phyloP scores from a whole-genome alignment of 768 basidiomycete species.

The Lentinula raphanica region DNA sequence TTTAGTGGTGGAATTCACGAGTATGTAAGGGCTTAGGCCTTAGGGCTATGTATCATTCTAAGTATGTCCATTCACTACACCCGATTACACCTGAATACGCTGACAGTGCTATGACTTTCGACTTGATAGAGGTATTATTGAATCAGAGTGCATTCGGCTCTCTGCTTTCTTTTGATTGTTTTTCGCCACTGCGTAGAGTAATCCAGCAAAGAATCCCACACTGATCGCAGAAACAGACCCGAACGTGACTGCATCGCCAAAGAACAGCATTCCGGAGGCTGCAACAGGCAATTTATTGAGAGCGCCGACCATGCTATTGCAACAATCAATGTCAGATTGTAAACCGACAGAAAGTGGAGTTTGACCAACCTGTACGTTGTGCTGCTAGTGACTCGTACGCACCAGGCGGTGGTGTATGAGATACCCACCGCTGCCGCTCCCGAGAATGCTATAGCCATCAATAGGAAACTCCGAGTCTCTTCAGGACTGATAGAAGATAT shows the following conservation, averaged over 20 bases:
- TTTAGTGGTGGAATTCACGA: background rate
- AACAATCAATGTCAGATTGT: conserved; percentile 4
- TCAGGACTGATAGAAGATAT: conserved; percentile 57
- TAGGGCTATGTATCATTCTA: no score
- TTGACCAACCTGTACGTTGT: conserved; percentile 87
- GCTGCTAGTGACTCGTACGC: conserved; percentile 90
- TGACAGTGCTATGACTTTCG: conserved; percentile 33
- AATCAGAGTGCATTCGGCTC: conserved; percentile 41
- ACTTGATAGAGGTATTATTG: conserved; percentile 59
- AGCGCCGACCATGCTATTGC: conserved; percentile 86
- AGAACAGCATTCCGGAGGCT: conserved; percentile 97
- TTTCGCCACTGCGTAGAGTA: conserved; percentile 92
- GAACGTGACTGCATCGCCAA: conserved; percentile 82
- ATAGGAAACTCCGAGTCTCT: conserved; percentile 69
- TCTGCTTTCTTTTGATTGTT: conserved; percentile 85
- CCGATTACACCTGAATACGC: background rate
- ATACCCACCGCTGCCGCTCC: conserved; percentile 98
- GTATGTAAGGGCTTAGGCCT: background rate
- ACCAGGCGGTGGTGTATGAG: conserved; percentile 98
- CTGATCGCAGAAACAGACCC: conserved; percentile 86
- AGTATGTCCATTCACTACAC: background rate
- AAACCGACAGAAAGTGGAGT: background rate
- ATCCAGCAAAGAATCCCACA: conserved; percentile 86
- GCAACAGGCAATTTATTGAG: conserved; percentile 97
- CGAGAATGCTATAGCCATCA: conserved; percentile 90